Percentiles rank a stretch among this genome's conserved stretches.
phyloP scores from a whole-genome alignment of 1,284 basidiomycete genomes.

The Mycena citricolor region DNA sequence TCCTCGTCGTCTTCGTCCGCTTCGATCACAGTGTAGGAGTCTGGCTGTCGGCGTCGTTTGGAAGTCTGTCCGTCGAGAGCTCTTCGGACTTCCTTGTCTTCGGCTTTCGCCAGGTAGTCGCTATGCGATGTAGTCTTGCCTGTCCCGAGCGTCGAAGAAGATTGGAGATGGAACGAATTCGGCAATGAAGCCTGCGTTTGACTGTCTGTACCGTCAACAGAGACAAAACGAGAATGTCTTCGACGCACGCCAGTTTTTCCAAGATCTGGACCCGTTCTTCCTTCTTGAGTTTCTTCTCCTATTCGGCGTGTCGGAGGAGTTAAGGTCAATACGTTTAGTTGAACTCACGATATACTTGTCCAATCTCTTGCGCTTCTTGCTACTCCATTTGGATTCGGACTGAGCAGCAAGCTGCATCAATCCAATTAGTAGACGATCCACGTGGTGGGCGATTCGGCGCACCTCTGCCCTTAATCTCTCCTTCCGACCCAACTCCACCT shows the following conservation, averaged over 20 bases:
- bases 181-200: slow-evolving; percentile 71
- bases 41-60: slow-evolving; percentile 45
- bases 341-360: slow-evolving; percentile 81
- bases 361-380: slow-evolving; percentile 76
- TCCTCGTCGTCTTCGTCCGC: slow-evolving; percentile 32
- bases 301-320: slow-evolving; percentile 10
- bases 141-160: slow-evolving; percentile 79
- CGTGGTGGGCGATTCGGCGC: slow-evolving; percentile 20
- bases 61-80: slow-evolving; percentile 47
- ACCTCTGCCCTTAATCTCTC: slow-evolving; percentile 67
- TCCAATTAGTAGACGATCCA: too few species aligned
- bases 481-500: slow-evolving; percentile 60
- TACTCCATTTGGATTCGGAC: slow-evolving; percentile 69
- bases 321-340: slow-evolving; percentile 1
- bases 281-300: slow-evolving; percentile 87
- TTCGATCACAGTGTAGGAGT: slow-evolving; percentile 33
- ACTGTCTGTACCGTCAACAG: slow-evolving; percentile 41
- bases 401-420: slow-evolving; percentile 50
- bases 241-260: slow-evolving; percentile 73
- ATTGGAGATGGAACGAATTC: slow-evolving; percentile 58
- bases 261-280: slow-evolving; percentile 74
- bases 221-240: slow-evolving; percentile 3
- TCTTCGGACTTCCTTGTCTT: slow-evolving; percentile 60
- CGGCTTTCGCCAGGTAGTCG: slow-evolving; percentile 55
- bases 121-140: slow-evolving; percentile 60